Evolutionary conservation across 192 early-diverging fungal genomes (phyloP).

Genomic region (Linderina pennispora): DNA sequence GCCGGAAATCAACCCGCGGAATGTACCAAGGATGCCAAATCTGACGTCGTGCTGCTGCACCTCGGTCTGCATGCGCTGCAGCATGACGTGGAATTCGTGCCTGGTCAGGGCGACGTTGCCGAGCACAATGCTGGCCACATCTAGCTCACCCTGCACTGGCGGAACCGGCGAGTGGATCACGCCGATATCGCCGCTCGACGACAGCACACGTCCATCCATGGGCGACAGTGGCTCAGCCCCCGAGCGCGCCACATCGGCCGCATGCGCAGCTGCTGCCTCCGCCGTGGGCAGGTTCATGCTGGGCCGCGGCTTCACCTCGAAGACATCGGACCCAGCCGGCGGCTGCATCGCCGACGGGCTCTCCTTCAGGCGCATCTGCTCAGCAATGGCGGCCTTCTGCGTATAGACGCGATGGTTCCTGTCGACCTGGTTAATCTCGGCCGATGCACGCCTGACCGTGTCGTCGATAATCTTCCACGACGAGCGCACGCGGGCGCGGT

Average conservation of each 20-base stretch:
- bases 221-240: slow-evolving; percentile 25
- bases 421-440: slow-evolving; percentile 36
- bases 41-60: slow-evolving; percentile 59
- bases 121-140: slow-evolving; percentile 46
- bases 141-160: slow-evolving; percentile 26
- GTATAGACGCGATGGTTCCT: slow-evolving; percentile 39
- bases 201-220: slow-evolving; percentile 19
- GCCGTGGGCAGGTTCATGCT: slow-evolving; percentile 4
- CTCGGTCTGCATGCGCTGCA: slow-evolving; percentile 55
- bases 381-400: slow-evolving; percentile 39
- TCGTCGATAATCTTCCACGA: slow-evolving; percentile 46
- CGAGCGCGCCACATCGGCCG: not conserved
- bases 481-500: slow-evolving; percentile 33
- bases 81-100: slow-evolving; percentile 56
- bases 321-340: slow-evolving; percentile 6
- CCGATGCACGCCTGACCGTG: slow-evolving; percentile 27
- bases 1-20: slow-evolving; percentile 57
- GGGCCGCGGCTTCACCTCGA: slow-evolving; percentile 36
- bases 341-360: slow-evolving; percentile 10
- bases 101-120: slow-evolving; percentile 55
- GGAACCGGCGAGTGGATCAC: slow-evolving; percentile 6
- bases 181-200: slow-evolving; percentile 10
- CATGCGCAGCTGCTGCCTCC: not conserved
- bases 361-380: slow-evolving; percentile 30
- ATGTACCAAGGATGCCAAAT: slow-evolving; percentile 62